Evolutionary conservation across 2,329 filamentous ascomycete genomes (phyloP), one percentile per base, ranked within the genome.

Genomic region (Dothistroma pini): DNA sequence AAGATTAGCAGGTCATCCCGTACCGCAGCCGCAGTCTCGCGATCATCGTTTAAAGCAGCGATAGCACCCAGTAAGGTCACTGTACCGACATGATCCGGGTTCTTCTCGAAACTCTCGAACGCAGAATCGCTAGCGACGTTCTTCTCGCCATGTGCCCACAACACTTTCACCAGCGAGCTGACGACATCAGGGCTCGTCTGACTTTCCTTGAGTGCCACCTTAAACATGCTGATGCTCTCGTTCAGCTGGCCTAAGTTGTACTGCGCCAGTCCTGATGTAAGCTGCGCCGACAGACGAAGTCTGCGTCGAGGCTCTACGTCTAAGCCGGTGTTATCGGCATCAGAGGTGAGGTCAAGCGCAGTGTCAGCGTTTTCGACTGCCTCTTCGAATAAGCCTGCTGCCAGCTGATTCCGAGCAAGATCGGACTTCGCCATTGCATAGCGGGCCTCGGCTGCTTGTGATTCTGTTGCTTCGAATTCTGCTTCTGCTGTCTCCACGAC

Each of bases 71-170:
- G 81, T 4, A 97, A 82, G 0, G 92, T 83, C 1, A 96, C 85
- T 0, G 91, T 89, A 64, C 88, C 88, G 1, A 96, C 84, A 67
- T 97, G 92, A 0, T 87, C 84, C 0, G 90, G 85, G 54, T 89
- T 79, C 55, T 80, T 83, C 68, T 93, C 90, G 12, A 96, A 87
- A 38, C 89, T 87, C 14, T 87, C 87, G 70, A 96, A 93, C 0
- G 99, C 82, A 65, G 90, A 85, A 56, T 89, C 86, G 3, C 91
- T 84, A 16, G 93, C 93, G 63, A 89, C 86, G 54, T 88, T 85
- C 52, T 88, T 86, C 58, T 93, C 89, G 9, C 90, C 92, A 66
- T 91, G 91, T 0, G 93, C 93, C 93, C 95, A 99, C 0, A 97
- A 82, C 0, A 97, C 90, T 75, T 97, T 91, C 0, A 93, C 90